Evolutionary conservation across 164 flowering plant species (phyloP), one percentile per base, ranked within the genome.

Genomic region (Aristolochia californica): DNA sequence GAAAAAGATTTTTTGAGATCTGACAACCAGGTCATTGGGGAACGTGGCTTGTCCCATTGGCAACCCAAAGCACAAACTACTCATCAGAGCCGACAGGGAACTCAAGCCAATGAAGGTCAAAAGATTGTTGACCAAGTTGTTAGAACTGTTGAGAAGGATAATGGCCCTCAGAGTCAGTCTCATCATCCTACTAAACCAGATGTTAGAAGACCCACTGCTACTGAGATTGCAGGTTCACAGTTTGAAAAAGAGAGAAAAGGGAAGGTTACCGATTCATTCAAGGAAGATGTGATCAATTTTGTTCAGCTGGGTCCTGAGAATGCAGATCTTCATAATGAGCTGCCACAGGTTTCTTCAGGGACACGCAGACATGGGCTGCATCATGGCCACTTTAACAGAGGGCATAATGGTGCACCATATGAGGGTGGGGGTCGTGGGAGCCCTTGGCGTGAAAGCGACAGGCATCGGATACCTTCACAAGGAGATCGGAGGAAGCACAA

Each of bases 1-100:
- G 64, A 63, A 60, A 48, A 64, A 62, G 62, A 51, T 51, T 59
- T 57, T 64, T 53, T 56, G 2, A 78, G 71, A 72, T 3, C 43
- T 49, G 90, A 77, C 58, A 74, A 40, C 55, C 77, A 70, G 38
- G 68, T 49, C 40, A 66, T n/a, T 59, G 75, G 68, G 22, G 88
- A 80, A 45, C 76, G 73, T 10, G 24, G 70, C 5, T 45, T 75
- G 45, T 70, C 93, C 64, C 91, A 87, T 15, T 87, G 97, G 97
- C 87, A 87, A 70, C 91, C 97, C 34, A 93, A 87, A 62, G 62
- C 83, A 40, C 88, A 77, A 58, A 55, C 67, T 3, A 34, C 38
- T 66, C 23, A 68, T 13, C 57, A 68, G 50, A 73, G 72, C 64
- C 75, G 70, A 22, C 70, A 73, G n/a, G 80, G 72, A 66, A 70